A percentile compares a stretch with the other conserved stretches of the same genome.
phyloP scores from a whole-genome alignment of 2,329 filamentous ascomycete genomes.

The Sphaerostilbella broomeana region DNA sequence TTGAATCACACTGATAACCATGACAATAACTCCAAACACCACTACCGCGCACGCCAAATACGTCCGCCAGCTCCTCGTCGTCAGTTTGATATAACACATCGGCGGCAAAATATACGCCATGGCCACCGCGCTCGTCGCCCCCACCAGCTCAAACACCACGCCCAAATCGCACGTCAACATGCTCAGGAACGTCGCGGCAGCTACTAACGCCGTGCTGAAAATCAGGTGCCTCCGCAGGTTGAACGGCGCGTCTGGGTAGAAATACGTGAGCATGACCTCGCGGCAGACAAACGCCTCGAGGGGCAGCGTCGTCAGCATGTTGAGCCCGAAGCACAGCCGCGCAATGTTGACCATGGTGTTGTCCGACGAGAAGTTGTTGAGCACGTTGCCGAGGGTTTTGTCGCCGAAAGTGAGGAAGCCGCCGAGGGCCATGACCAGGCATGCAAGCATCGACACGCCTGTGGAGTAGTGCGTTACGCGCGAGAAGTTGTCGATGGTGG shows the following conservation, averaged over 20 bases:
- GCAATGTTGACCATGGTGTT: slow-evolving; percentile 94
- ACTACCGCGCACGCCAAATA: slow-evolving; percentile 67
- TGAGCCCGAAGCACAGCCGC: slow-evolving; percentile 89
- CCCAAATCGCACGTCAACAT: slow-evolving; percentile 90
- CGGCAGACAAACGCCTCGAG: slow-evolving; percentile 96
- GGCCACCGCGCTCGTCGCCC: slow-evolving; percentile 87
- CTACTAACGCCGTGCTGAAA: slow-evolving; percentile 77
- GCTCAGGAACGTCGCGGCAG: slow-evolving; percentile 67
- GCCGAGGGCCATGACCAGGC: slow-evolving; percentile 76
- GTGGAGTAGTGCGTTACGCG: slow-evolving; percentile 93
- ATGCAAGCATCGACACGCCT: slow-evolving; percentile 82
- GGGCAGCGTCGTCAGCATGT: slow-evolving; percentile 96
- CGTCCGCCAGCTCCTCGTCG: slow-evolving; percentile 67
- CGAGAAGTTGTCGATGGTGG: slow-evolving; percentile 91
- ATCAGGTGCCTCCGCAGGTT: slow-evolving; percentile 78
- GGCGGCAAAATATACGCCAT: slow-evolving; percentile 94
- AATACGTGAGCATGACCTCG: slow-evolving; percentile 91
- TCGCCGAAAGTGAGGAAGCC: slow-evolving; percentile 93
- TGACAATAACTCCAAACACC: slow-evolving; percentile 70
- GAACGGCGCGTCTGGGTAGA: slow-evolving; percentile 63
- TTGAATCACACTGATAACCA: slow-evolving; percentile 73
- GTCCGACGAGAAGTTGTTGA: slow-evolving; percentile 92
- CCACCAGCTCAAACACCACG: slow-evolving; percentile 90
- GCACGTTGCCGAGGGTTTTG: slow-evolving; percentile 85
- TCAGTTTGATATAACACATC: slow-evolving; percentile 90